phyloP scores from a whole-genome alignment of 164 flowering plant species.

The Liriodendron chinense region DNA sequence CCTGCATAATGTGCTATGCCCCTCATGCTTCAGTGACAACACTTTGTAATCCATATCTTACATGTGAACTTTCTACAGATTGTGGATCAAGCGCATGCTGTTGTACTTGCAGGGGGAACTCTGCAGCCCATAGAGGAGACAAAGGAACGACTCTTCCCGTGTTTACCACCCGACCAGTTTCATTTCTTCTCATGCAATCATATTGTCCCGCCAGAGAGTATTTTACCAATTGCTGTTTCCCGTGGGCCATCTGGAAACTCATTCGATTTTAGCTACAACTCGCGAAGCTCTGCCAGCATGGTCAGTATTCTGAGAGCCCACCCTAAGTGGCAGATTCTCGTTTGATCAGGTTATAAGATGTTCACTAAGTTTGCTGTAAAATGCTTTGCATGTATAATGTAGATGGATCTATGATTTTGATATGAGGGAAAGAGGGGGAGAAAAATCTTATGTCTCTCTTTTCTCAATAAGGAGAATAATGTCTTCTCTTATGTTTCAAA shows the following conservation, averaged over 20 bases:
- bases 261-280: conserved; percentile 85
- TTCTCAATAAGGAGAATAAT: too few relatives aligned
- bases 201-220: conserved; percentile 82
- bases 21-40: not conserved
- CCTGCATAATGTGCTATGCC: not conserved
- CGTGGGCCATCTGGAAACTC: conserved; percentile 83
- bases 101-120: conserved; percentile 92
- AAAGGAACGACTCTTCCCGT: conserved; percentile 81
- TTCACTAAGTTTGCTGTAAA: too few relatives aligned
- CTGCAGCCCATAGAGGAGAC: conserved; percentile 95
- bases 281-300: conserved; percentile 63
- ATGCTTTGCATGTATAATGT: too few relatives aligned
- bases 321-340: too few relatives aligned
- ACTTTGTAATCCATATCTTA: not conserved
- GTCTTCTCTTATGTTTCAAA: too few relatives aligned
- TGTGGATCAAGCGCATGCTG: conserved; percentile 82
- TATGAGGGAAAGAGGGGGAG: too few relatives aligned
- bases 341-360: too few relatives aligned
- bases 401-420: too few relatives aligned
- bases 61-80: conserved; percentile 40
- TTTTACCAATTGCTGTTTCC: conserved; percentile 79
- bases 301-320: conserved; percentile 33
- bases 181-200: conserved; percentile 90
- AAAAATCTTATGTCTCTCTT: too few relatives aligned
- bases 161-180: conserved; percentile 50